Evolutionary conservation across 495 filamentous ascomycete genomes (phyloP).

Genomic region (Choiromyces venosus): DNA sequence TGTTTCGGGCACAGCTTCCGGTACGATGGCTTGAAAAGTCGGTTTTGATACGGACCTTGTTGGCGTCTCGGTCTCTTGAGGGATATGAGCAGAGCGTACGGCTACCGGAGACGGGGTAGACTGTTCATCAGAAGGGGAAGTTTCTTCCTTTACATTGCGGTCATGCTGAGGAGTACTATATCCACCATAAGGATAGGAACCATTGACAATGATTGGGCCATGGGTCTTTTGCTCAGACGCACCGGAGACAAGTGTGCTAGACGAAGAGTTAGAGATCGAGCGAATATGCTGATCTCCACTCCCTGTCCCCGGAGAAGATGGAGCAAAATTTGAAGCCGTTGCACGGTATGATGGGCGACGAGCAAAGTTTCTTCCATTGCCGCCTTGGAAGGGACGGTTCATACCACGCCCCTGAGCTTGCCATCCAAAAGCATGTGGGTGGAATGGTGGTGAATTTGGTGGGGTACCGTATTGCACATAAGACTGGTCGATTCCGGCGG

Average conservation of each 20-base stretch:
- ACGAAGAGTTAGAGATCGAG: slow-evolving; percentile 30
- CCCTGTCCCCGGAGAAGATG: background rate
- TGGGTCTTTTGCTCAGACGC: slow-evolving; percentile 15
- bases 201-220: slow-evolving; percentile 21
- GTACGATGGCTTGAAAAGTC: slow-evolving; percentile 28
- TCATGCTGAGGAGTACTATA: slow-evolving; percentile 26
- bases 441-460: slow-evolving; percentile 23
- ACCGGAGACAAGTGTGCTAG: slow-evolving; percentile 27
- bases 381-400: slow-evolving; percentile 8
- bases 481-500: background rate
- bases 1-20: slow-evolving; percentile 36
- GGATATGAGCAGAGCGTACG: slow-evolving; percentile 12
- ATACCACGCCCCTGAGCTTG: slow-evolving; percentile 20
- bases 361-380: slow-evolving; percentile 13
- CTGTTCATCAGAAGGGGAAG: slow-evolving; percentile 29
- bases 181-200: slow-evolving; percentile 23
- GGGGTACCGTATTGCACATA: background rate
- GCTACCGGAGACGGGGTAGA: slow-evolving; percentile 29
- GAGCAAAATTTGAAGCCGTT: background rate
- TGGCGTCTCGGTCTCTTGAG: slow-evolving; percentile 17
- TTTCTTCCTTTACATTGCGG: slow-evolving; percentile 14
- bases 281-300: slow-evolving; percentile 17
- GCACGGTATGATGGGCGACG: slow-evolving; percentile 5
- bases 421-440: slow-evolving; percentile 14
- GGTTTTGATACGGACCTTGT: slow-evolving; percentile 15